Percentiles rank a stretch among this genome's conserved stretches.
These are phyloP conservation scores for Artemisia tridentata DNA, from an alignment of 129 eudicot species.

Conservation along the genomic window DNA sequence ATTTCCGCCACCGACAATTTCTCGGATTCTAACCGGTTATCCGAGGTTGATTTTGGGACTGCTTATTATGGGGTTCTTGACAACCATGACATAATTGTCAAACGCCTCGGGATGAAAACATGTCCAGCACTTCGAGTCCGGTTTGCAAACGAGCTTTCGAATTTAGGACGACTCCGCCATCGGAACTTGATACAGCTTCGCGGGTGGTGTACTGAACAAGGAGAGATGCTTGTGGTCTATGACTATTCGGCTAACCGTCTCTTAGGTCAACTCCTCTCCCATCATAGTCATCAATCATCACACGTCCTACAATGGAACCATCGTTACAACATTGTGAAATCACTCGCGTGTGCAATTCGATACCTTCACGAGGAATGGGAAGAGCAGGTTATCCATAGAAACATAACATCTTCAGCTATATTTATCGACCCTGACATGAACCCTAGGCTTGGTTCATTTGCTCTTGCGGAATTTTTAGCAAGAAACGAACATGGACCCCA, in stretches of 20 bases:
- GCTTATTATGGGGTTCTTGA: conserved; percentile 80
- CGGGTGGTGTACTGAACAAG: conserved; percentile 96
- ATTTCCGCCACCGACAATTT: conserved; percentile 65
- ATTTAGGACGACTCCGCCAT: conserved; percentile 77
- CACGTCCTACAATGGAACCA: conserved; percentile 53
- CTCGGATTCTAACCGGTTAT: conserved; percentile 65
- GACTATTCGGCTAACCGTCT: conserved; percentile 64
- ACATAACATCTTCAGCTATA: conserved; percentile 76
- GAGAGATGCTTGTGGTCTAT: conserved; percentile 87
- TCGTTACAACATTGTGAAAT: conserved; percentile 69
- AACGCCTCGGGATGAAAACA: conserved; percentile 70
- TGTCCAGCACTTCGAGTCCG: conserved; percentile 67
- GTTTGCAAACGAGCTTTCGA: conserved; percentile 68
- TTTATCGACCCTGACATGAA: conserved; percentile 66
- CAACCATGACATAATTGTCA: conserved; percentile 47
- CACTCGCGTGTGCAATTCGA: conserved; percentile 83
- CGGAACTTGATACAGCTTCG: conserved; percentile 88
- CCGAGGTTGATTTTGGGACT: conserved; percentile 81
- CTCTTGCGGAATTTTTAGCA: conserved; percentile 77
- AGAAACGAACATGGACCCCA: conserved; percentile 62
- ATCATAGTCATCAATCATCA: conserved; percentile 26
- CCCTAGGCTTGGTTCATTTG: conserved; percentile 80
- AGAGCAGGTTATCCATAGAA: conserved; percentile 80
- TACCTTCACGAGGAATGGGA: conserved; percentile 99
- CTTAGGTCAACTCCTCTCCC: conserved; percentile 65